Conservation (phyloP, 345 rosid genomes). For the Citrus maxima region DNA sequence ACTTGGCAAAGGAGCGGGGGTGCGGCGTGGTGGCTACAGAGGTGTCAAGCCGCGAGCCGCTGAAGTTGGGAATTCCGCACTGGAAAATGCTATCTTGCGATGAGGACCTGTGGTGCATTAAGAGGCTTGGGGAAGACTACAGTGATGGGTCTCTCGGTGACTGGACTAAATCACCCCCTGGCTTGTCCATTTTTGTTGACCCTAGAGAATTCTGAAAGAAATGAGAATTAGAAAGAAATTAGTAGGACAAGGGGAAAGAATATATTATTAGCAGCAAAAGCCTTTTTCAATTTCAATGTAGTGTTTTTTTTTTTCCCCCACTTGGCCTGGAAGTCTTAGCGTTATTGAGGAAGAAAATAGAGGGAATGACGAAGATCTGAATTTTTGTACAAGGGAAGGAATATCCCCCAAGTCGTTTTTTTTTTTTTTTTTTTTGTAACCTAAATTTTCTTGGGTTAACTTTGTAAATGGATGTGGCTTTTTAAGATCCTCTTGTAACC, state of each 20-base stretch:
- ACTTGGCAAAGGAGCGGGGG: slow-evolving; percentile 64
- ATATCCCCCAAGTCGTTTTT: slow-evolving; percentile 20
- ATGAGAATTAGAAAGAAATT: not conserved
- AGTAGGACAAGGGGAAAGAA: not conserved
- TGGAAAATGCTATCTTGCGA: slow-evolving; percentile 79
- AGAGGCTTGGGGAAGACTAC: slow-evolving; percentile 77
- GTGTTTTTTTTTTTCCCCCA: not conserved
- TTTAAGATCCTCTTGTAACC: slow-evolving; percentile 30
- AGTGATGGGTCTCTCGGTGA: slow-evolving; percentile 76
- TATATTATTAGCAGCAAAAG: not conserved
- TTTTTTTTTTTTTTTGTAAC: not conserved
- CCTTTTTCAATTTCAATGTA: too few species aligned
- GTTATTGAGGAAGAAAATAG: slow-evolving; percentile 1
- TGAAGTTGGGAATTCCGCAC: slow-evolving; percentile 64
- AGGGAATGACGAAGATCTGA: slow-evolving; percentile 27
- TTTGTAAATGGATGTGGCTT: slow-evolving; percentile 41
- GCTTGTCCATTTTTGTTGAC: slow-evolving; percentile 87
- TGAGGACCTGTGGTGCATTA: slow-evolving; percentile 88
- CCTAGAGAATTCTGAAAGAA: slow-evolving; percentile 72
- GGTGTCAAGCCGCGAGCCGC: slow-evolving; percentile 69
- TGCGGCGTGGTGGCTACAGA: slow-evolving; percentile 81
- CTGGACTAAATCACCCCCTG: slow-evolving; percentile 92
- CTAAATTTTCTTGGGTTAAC: not conserved
- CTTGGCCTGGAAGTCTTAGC: not conserved
- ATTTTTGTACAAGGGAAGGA: slow-evolving; percentile 19